Percentiles rank a stretch among this genome's conserved stretches.
phyloP scores from a whole-genome alignment of 2,329 filamentous ascomycete genomes.

The Trichoderma sp. region DNA sequence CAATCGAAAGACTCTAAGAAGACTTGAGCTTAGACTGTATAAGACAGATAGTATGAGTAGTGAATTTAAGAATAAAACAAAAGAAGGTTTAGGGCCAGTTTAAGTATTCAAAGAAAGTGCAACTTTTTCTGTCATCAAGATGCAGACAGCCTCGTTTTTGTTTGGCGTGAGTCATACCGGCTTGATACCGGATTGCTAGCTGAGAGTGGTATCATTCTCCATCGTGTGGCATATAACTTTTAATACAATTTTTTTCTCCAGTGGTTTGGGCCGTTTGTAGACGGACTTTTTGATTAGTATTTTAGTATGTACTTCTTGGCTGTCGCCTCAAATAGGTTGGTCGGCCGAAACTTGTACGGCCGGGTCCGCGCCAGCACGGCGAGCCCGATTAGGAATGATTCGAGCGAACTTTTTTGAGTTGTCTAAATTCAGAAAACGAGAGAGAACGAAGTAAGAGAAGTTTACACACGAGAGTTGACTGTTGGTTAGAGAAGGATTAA shows the following conservation, averaged over 20 bases:
- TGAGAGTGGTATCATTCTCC: not conserved
- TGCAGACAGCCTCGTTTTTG: not conserved
- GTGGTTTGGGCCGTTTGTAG: not conserved
- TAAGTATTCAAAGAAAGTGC: not conserved
- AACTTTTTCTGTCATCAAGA: not conserved
- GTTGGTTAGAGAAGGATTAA: not conserved
- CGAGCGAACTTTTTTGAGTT: not conserved
- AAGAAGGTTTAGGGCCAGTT: not conserved
- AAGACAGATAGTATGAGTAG: not conserved
- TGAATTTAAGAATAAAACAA: not conserved
- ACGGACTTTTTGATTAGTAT: not conserved
- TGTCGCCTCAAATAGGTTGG: not conserved
- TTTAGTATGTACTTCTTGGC: not conserved
- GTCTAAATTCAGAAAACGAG: not conserved
- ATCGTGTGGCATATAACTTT: not conserved
- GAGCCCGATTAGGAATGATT: constrained; percentile 11
- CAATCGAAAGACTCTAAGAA: not conserved
- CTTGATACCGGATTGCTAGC: not conserved
- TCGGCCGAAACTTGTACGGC: not conserved
- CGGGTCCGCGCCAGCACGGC: constrained; percentile 1
- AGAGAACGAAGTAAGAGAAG: not conserved
- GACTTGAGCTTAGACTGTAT: not conserved
- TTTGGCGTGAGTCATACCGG: constrained; percentile 8
- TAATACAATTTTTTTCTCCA: not conserved
- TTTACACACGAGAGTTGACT: not conserved